These are phyloP conservation scores for Suillus cothurnatus DNA, from an alignment of 768 basidiomycete genomes.

Conservation along the genomic window DNA sequence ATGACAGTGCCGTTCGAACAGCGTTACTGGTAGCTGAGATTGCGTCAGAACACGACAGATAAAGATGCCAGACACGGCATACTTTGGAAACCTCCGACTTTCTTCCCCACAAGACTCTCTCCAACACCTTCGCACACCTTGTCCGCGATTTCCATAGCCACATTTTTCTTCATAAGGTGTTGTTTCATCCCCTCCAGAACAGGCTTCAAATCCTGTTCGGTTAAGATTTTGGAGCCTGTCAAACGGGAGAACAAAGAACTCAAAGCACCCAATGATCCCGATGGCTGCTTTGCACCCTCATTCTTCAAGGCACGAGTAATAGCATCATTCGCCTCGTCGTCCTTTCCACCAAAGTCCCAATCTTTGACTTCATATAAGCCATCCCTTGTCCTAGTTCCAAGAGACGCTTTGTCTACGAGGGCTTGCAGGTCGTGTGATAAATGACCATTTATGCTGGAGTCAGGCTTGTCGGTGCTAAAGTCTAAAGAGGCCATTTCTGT, in stretches of 20 bases:
- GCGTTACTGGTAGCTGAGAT: slow-evolving; percentile 77
- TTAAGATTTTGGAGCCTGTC: slow-evolving; percentile 83
- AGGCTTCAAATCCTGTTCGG: slow-evolving; percentile 81
- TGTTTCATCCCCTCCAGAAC: slow-evolving; percentile 95
- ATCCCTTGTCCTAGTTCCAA: slow-evolving; percentile 76
- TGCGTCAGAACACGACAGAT: slow-evolving; percentile 10
- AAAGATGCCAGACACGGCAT: slow-evolving; percentile 26
- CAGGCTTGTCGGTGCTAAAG: slow-evolving; percentile 68
- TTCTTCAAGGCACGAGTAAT: slow-evolving; percentile 62
- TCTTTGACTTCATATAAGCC: slow-evolving; percentile 79
- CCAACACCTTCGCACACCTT: slow-evolving; percentile 96
- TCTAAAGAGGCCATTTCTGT: slow-evolving; percentile 93
- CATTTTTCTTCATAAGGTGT: slow-evolving; percentile 98
- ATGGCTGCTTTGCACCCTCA: slow-evolving; percentile 35
- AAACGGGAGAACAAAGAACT: slow-evolving; percentile 82
- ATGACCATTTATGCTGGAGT: slow-evolving; percentile 31
- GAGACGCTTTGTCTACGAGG: slow-evolving; percentile 68
- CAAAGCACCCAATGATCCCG: slow-evolving; percentile 62
- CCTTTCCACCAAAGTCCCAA: slow-evolving; percentile 71
- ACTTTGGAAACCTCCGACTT: slow-evolving; percentile 91
- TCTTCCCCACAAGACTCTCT: slow-evolving; percentile 85
- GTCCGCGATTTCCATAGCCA: slow-evolving; percentile 93
- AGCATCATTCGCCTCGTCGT: slow-evolving; percentile 34
- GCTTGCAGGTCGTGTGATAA: slow-evolving; percentile 54
- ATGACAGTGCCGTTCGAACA: slow-evolving; percentile 81